Base-by-base conservation (phyloP, 345 rosid species). In the Garcia nutans region DNA sequence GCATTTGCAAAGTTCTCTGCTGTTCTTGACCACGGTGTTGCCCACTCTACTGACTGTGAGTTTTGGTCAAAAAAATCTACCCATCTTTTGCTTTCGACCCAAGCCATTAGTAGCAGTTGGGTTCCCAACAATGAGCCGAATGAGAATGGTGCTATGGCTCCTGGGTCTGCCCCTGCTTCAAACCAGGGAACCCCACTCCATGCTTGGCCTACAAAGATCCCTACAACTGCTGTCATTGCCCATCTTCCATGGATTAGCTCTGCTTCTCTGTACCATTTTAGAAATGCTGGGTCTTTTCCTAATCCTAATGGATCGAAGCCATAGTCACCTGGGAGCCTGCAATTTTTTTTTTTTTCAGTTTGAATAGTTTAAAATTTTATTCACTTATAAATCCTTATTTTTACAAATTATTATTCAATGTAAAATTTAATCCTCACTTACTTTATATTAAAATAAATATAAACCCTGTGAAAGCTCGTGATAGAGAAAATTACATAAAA, bases 71-170 rank as follows among this genome's bases (percentile, higher is more conserved):
- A 96, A 90, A 96, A 96, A 63, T 96, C 99, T 1, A 93, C 98
- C 99, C 99, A 96, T 10, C 98, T 60, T 80, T 96, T 96, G 92
- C 99, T 91, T 91, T 96, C 99, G 5, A 96, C 99, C 99, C 99
- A 96, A 1, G 98, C 99, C 99, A 96, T 96, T 11, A 96, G 94
- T 47, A 96, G 24, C 75, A 96, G 86, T 44, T 96, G 98, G n/a
- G 98, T 95, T 0, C 99, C 98, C 6, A 93, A 84, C 11, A 95
- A 90, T 2, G 97, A 33, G 0, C 99, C 99, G 70, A 95, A 95
- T 0, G 97, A 93, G 90, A 95, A 95, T 0, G 97, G 99, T 0
- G 97, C 98, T 7, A 95, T 83, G 0, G 98, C 96, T 0, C 90
- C 85, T 0, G 99, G 98, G 71, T 89, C 98, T 0, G 99, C 99